phyloP scores from a whole-genome alignment of 1,139 yeast species.

The Magnusiomyces magnusii region DNA sequence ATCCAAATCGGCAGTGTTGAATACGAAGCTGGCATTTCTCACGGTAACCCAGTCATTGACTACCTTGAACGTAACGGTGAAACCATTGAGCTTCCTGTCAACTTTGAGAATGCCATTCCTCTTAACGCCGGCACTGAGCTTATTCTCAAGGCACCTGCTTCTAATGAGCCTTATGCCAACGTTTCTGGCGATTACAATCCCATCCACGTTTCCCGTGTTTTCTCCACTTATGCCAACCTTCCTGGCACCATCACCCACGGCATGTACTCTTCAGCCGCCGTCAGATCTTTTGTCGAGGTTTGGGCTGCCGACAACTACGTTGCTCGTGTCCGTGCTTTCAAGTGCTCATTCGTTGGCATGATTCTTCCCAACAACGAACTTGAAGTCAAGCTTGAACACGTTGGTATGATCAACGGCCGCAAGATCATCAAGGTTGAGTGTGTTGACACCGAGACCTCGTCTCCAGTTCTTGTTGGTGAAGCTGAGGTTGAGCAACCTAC shows the following conservation, averaged over 20 bases:
- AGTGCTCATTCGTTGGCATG: constrained; percentile 91
- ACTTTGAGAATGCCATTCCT: constrained; percentile 86
- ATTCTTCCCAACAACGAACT: constrained; percentile 91
- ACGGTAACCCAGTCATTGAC: constrained; percentile 96
- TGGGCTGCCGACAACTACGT: constrained; percentile 99
- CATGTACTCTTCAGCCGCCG: constrained; percentile 95
- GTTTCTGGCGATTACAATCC: constrained; percentile 99
- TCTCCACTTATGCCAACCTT: constrained; percentile 84
- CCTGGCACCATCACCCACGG: constrained; percentile 99
- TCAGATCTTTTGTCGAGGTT: constrained; percentile 90
- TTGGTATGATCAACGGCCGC: constrained; percentile 99
- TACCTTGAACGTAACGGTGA: constrained; percentile 87
- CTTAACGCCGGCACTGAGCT: constrained; percentile 69
- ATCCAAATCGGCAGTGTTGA: constrained; percentile 80
- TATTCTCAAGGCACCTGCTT: constrained; percentile 67
- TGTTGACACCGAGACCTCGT: constrained; percentile 62
- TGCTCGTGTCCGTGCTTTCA: constrained; percentile 90
- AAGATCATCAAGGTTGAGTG: constrained; percentile 92
- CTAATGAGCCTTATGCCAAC: constrained; percentile 92
- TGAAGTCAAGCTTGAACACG: constrained; percentile 83
- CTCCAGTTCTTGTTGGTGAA: constrained; percentile 78
- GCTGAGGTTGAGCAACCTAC: constrained; percentile 97
- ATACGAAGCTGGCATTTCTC: constrained; percentile 87
- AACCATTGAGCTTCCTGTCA: constrained; percentile 88
- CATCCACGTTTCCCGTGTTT: constrained; percentile 92